These are phyloP conservation scores for Claviceps capensis DNA, from an alignment of 2,329 filamentous ascomycete species.

Conservation along the genomic window DNA sequence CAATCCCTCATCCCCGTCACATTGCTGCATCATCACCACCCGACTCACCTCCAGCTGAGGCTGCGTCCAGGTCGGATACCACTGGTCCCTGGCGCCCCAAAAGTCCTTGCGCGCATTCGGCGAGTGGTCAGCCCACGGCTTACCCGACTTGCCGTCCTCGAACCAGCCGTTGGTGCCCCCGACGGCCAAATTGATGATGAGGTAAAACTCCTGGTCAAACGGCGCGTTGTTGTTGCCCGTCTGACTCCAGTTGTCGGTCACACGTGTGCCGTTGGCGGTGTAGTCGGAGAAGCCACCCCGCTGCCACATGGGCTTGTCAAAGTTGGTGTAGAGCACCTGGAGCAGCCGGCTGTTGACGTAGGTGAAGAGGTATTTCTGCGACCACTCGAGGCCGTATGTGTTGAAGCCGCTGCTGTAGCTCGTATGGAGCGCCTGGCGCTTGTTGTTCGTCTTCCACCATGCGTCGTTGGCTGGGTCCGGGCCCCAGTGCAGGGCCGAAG, in stretches of 20 bases:
- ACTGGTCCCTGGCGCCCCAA: slow-evolving; percentile 52
- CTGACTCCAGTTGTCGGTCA: slow-evolving; percentile 49
- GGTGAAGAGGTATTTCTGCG: slow-evolving; percentile 75
- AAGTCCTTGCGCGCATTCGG: slow-evolving; percentile 60
- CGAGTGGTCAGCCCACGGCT: slow-evolving; percentile 66
- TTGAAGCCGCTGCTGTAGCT: slow-evolving; percentile 58
- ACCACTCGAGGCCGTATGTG: slow-evolving; percentile 76
- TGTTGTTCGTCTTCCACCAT: slow-evolving; percentile 75
- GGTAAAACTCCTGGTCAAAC: slow-evolving; percentile 64
- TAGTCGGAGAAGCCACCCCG: slow-evolving; percentile 54
- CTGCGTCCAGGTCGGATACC: slow-evolving; percentile 59
- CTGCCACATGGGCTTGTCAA: slow-evolving; percentile 52
- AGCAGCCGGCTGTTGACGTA: slow-evolving; percentile 70
- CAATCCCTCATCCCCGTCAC: slow-evolving; percentile 44
- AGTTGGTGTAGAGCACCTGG: slow-evolving; percentile 69
- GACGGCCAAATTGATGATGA: slow-evolving; percentile 64
- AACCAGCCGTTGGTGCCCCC: slow-evolving; percentile 79
- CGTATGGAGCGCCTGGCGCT: slow-evolving; percentile 59
- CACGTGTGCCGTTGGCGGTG: slow-evolving; percentile 50
- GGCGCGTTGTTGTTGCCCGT: slow-evolving; percentile 51
- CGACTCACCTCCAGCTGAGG: slow-evolving; percentile 55
- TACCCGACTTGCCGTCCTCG: slow-evolving; percentile 52
- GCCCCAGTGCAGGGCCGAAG: slow-evolving; percentile 72
- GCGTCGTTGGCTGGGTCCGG: slow-evolving; percentile 58
- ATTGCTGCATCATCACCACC: slow-evolving; percentile 60